phyloP scores from a whole-genome alignment of 352 stramenopile species.

The Thalassiosira sp. region DNA sequence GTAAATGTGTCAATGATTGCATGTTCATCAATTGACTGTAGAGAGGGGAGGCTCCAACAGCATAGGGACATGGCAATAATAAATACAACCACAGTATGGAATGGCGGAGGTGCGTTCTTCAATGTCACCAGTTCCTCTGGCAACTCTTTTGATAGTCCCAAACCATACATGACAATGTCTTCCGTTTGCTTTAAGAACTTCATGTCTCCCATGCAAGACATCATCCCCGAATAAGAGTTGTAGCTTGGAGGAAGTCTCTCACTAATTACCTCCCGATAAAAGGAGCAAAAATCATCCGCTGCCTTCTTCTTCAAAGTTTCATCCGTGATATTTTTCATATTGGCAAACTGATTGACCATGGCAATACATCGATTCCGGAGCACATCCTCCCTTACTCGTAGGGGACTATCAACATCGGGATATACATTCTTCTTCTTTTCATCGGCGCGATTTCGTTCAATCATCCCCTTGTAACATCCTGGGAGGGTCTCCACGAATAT shows the following conservation, averaged over 20 bases:
- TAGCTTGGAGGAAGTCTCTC: constrained; percentile 16
- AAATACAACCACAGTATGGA: constrained; percentile 40
- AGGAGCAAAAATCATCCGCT: constrained; percentile 35
- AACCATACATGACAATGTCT: constrained; percentile 38
- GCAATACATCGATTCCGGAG: constrained; percentile 19
- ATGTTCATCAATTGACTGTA: constrained; percentile 55
- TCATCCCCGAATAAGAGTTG: constrained; percentile 47
- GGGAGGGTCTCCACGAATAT: constrained; percentile 35
- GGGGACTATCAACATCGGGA: constrained; percentile 6
- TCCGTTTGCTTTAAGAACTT: constrained; percentile 40
- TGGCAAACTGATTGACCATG: constrained; percentile 38
- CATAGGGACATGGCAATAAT: constrained; percentile 14
- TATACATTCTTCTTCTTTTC: constrained; percentile 34
- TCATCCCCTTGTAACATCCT: constrained; percentile 15
- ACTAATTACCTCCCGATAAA: constrained; percentile 26
- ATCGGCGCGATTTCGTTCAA: constrained; percentile 37
- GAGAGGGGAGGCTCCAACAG: constrained; percentile 37
- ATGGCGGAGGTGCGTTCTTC: constrained; percentile 31
- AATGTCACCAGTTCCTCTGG: constrained; percentile 1
- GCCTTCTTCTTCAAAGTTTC: constrained; percentile 25
- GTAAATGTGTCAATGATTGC: constrained; percentile 65
- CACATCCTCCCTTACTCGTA: constrained; percentile 33
- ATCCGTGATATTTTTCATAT: constrained; percentile 16
- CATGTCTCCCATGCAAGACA: constrained; percentile 26
- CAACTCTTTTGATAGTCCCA: constrained; percentile 26